A percentile compares a stretch with the other conserved stretches of the same genome.
phyloP scores from a whole-genome alignment of 2,329 filamentous ascomycete genomes.

The Aspergillus neoniger region DNA sequence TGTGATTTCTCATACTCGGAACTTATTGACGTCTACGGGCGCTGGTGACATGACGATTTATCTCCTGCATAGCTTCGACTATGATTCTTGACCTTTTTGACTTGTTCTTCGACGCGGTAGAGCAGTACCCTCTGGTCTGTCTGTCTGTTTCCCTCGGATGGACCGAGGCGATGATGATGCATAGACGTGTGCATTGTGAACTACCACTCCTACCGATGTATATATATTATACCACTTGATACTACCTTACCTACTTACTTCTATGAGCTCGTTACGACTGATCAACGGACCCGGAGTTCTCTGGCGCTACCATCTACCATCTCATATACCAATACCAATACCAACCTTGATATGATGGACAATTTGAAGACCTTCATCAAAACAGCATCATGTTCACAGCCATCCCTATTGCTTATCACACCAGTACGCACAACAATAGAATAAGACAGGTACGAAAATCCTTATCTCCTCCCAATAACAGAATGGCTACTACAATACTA shows the following conservation, averaged over 20 bases:
- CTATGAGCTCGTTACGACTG: background rate
- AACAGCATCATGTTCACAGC: no score
- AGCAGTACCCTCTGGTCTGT: background rate
- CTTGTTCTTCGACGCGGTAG: conserved; percentile 3
- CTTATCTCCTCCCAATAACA: no score
- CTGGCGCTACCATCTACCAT: no score
- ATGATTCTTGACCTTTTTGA: background rate
- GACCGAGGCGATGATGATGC: background rate
- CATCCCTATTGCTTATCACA: no score
- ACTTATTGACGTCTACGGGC: conserved; percentile 5
- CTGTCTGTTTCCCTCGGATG: no score
- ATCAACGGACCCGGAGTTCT: background rate
- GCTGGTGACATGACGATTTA: conserved; percentile 5
- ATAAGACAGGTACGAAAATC: no score
- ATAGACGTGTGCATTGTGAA: background rate
- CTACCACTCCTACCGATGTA: background rate
- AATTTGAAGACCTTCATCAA: no score
- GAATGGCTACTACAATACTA: no score
- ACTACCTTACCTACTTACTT: background rate
- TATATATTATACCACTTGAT: background rate
- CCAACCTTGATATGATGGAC: no score
- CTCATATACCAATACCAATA: no score
- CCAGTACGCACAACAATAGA: no score
- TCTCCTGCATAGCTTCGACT: conserved; percentile 3
- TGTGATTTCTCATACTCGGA: conserved; percentile 4